Percentiles rank a stretch among this genome's conserved stretches.
Conservation (phyloP, 345 rosid species). For the Cardamine occulta region DNA sequence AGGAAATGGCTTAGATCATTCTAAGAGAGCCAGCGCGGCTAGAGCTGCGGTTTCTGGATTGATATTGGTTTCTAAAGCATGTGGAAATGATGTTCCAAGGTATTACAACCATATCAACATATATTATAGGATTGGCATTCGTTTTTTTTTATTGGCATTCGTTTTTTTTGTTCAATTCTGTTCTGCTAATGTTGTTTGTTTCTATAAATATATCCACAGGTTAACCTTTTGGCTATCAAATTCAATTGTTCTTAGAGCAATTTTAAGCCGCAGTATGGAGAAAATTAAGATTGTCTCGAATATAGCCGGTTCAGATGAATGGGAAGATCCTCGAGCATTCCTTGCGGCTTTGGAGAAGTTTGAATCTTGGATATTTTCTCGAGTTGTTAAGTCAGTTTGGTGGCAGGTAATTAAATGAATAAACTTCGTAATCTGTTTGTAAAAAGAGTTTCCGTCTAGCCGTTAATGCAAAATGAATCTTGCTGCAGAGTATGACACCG, state of each 20-base stretch:
- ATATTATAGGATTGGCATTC: neutral
- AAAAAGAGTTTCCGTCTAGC: neutral
- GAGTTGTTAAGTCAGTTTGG: constrained; percentile 88
- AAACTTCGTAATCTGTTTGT: neutral
- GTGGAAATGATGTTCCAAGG: constrained; percentile 96
- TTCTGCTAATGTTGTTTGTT: neutral
- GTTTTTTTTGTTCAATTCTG: neutral
- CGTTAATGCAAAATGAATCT: neutral
- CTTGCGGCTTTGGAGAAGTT: constrained; percentile 72
- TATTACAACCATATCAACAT: constrained; percentile 30
- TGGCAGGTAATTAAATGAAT: constrained; percentile 70
- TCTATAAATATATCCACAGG: constrained; percentile 49
- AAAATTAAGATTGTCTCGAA: constrained; percentile 38
- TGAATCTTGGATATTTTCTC: constrained; percentile 88
- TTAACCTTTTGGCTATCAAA: constrained; percentile 95
- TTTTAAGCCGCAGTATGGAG: constrained; percentile 52
- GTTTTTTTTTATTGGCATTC: neutral
- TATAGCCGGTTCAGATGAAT: constrained; percentile 48
- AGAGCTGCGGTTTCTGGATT: constrained; percentile 83
- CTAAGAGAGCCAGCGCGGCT: constrained; percentile 69
- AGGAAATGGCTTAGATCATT: constrained; percentile 42
- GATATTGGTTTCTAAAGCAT: constrained; percentile 86
- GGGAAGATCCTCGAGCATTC: constrained; percentile 69
- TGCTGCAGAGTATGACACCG: constrained; percentile 76
- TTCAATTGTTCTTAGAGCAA: constrained; percentile 75